These are phyloP conservation scores for Trichophyton verrucosum DNA, from an alignment of 2,329 filamentous ascomycete species.

Conservation along the genomic window DNA sequence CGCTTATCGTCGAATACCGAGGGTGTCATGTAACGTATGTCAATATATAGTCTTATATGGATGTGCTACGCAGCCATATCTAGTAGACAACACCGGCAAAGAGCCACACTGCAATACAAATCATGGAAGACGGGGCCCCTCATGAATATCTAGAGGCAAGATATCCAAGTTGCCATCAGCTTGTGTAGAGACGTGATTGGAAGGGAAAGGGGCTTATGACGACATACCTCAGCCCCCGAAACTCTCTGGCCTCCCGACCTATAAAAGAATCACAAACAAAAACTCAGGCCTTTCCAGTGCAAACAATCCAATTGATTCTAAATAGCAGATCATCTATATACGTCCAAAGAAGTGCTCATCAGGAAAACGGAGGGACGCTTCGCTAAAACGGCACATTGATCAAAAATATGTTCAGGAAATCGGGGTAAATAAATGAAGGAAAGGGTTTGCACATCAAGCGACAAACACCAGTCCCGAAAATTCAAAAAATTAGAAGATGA, in stretches of 20 bases:
- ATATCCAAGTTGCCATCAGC: conserved; percentile 1
- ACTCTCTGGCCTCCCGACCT: background rate
- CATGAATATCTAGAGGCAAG: background rate
- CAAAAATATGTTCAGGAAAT: background rate
- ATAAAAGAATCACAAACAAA: background rate
- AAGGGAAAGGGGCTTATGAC: conserved; percentile 1
- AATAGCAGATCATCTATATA: background rate
- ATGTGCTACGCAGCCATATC: background rate
- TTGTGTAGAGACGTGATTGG: background rate
- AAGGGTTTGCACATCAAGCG: background rate
- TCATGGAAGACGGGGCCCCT: background rate
- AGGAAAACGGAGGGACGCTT: background rate
- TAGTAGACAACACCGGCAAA: background rate
- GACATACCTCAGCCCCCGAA: conserved; percentile 5
- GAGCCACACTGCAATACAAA: background rate
- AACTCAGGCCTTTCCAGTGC: background rate
- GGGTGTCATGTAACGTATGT: background rate
- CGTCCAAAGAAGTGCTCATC: background rate
- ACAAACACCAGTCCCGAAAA: background rate
- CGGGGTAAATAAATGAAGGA: background rate
- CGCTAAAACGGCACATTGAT: background rate
- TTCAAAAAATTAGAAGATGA: background rate
- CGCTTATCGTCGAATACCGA: background rate
- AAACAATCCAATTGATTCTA: background rate
- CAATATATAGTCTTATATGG: conserved; percentile 2